Base-by-base conservation (phyloP, 768 basidiomycete genomes). In the Scleroderma bovista region DNA sequence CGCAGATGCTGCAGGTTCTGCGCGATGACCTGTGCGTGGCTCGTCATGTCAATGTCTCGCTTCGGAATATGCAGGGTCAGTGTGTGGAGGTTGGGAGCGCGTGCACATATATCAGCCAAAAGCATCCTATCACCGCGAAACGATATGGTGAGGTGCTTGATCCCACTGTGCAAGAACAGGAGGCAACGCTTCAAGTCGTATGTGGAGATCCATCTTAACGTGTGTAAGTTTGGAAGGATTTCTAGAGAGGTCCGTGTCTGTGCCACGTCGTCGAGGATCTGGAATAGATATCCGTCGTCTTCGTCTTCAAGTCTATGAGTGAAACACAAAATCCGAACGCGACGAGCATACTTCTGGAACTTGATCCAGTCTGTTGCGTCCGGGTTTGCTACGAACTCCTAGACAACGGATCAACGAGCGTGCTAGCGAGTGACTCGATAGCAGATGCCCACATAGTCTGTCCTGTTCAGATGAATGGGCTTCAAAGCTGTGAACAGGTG, bases 151-250 rank as follows among this genome's bases (percentile, higher is more conserved):
- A 75, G 67, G 36, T 66, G 51, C 52, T 69, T 78, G 50, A 86
- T 66, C 42, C 71, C 72, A 31, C 66, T 62, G 57, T 81, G 79
- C 74, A 85, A 80, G 64, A 85, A 84, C 47, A 83, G 57, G 22
- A 79, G 72, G 40, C 71, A 68, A 58, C 69, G 57, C n/a, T 63
- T 55, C 1, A 60, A 59, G 12, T 50, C 19, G n/a, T 16, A 45
- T 5, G 41, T n/a, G 7, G 62, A 63, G 22, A 59, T 58, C 81
- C 81, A 85, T 16, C 72, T 63, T 6, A 86, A 66, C 3, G 71
- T 69, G 36, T 74, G 72, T 50, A 82, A 64, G 54, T 76, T 76
- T 7, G 84, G 83, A 3, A 85, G 61, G 45, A 84, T 73, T 45
- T 75, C 69, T 26, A 81, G 58, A 11, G 67, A 70, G 0, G 76